phyloP scores from a whole-genome alignment of 805 yeast genomes.

The Saccharomycopsis javanensis region DNA sequence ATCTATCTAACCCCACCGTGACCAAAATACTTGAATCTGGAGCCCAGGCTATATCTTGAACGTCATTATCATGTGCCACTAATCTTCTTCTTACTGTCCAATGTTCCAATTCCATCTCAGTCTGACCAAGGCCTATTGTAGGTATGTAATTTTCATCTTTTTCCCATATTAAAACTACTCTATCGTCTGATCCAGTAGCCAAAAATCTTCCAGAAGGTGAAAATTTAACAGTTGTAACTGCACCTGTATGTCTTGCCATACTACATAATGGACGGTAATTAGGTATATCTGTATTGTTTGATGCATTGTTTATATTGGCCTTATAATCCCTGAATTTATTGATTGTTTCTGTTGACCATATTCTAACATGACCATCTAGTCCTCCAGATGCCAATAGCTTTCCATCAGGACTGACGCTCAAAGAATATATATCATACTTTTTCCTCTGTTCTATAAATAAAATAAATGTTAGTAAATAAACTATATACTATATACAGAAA shows the following conservation, averaged over 20 bases:
- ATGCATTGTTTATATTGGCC: slow-evolving; percentile 17
- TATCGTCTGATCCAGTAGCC: slow-evolving; percentile 94
- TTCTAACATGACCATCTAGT: slow-evolving; percentile 74
- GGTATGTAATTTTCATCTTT: slow-evolving; percentile 63
- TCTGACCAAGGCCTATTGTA: slow-evolving; percentile 54
- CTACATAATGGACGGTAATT: slow-evolving; percentile 63
- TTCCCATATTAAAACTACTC: slow-evolving; percentile 87
- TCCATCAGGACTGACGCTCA: slow-evolving; percentile 75
- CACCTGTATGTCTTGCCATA: slow-evolving; percentile 94
- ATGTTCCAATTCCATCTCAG: slow-evolving; percentile 69
- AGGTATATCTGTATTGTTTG: slow-evolving; percentile 22
- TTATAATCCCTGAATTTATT: slow-evolving; percentile 29
- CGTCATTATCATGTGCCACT: slow-evolving; percentile 96
- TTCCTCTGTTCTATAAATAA: slow-evolving; percentile 55
- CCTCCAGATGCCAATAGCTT: slow-evolving; percentile 89
- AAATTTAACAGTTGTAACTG: slow-evolving; percentile 87
- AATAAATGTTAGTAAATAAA: slow-evolving; percentile 6
- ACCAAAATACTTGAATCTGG: slow-evolving; percentile 88
- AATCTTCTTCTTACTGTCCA: slow-evolving; percentile 91
- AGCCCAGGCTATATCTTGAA: slow-evolving; percentile 97
- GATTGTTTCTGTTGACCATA: slow-evolving; percentile 68
- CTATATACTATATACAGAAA: too few species aligned
- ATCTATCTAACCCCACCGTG: slow-evolving; percentile 89
- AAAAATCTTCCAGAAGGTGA: slow-evolving; percentile 86
- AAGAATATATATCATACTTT: slow-evolving; percentile 75